Conservation (phyloP, 805 yeast species). For the Ogataea glucozyma region DNA sequence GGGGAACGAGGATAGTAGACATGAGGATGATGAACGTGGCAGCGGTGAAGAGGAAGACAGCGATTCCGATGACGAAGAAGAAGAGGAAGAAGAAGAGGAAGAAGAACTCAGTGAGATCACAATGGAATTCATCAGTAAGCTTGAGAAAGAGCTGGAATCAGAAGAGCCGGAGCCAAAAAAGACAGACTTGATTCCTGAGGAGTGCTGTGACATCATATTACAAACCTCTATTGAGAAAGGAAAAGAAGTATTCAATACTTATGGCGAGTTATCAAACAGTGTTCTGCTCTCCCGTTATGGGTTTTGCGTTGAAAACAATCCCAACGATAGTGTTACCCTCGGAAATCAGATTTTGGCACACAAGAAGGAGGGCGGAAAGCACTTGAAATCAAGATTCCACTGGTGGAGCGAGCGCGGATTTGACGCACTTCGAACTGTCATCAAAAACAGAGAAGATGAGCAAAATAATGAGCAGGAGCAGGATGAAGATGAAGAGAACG, state of each 20-base stretch:
- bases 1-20: conserved; percentile 23
- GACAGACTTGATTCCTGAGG: conserved; percentile 37
- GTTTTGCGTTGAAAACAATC: conserved; percentile 57
- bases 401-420: conserved; percentile 32
- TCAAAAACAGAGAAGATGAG: conserved; percentile 14
- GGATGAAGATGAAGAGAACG: conserved; percentile 29
- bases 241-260: conserved; percentile 76
- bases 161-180: conserved; percentile 30
- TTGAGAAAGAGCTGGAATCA: conserved; percentile 33
- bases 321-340: conserved; percentile 58
- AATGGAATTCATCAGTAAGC: conserved; percentile 31
- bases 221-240: conserved; percentile 44
- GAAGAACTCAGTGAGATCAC: conserved; percentile 33
- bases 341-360: conserved; percentile 44
- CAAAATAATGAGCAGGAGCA: conserved; percentile 11
- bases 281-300: conserved; percentile 76
- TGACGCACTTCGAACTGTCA: conserved; percentile 14
- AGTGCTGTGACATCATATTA: conserved; percentile 72
- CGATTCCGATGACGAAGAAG: conserved; percentile 25
- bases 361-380: conserved; percentile 18
- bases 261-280: conserved; percentile 72
- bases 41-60: conserved; percentile 24
- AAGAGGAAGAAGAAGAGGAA: conserved; percentile 23
- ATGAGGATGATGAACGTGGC: conserved; percentile 25
- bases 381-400: conserved; percentile 19